phyloP scores from a whole-genome alignment of 805 yeast genomes.

The Zygosaccharomyces rouxii region DNA sequence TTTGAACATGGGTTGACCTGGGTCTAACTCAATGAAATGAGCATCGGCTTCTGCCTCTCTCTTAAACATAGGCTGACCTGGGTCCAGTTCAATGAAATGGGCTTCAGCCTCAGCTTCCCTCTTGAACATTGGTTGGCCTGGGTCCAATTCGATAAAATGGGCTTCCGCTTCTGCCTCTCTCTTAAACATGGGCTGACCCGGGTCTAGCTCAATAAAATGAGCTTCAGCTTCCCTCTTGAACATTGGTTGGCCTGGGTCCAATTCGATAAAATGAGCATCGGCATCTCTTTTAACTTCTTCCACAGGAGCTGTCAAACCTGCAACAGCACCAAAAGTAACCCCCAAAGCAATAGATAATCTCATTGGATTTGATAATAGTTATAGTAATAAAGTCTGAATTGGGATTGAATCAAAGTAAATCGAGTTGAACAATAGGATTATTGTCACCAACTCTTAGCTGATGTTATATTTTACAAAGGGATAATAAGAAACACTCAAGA shows the following conservation, averaged over 20 bases:
- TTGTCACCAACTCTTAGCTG: constrained; percentile 2
- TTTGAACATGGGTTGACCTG: constrained; percentile 28
- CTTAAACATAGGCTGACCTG: constrained; percentile 29
- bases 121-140: constrained; percentile 30
- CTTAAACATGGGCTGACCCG: constrained; percentile 30
- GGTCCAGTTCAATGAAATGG: constrained; percentile 22
- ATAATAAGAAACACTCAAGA: constrained; percentile 3
- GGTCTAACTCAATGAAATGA: constrained; percentile 26
- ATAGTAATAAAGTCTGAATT: not conserved
- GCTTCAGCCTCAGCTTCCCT: constrained; percentile 26
- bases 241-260: constrained; percentile 27
- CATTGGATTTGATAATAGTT: constrained; percentile 3
- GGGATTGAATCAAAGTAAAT: not conserved
- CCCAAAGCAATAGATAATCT: constrained; percentile 9
- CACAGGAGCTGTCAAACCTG: constrained; percentile 21
- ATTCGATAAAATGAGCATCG: constrained; percentile 26
- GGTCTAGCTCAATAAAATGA: constrained; percentile 27
- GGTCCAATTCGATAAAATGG: constrained; percentile 25
- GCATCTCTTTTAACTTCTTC: constrained; percentile 24
- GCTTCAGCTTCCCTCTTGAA: constrained; percentile 27
- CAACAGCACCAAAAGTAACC: constrained; percentile 3
- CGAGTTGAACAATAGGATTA: not conserved
- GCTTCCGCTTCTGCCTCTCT: constrained; percentile 31
- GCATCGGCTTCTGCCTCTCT: constrained; percentile 23
- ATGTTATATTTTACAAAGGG: not conserved